phyloP scores from a whole-genome alignment of 768 basidiomycete species.

The Russula sp. region DNA sequence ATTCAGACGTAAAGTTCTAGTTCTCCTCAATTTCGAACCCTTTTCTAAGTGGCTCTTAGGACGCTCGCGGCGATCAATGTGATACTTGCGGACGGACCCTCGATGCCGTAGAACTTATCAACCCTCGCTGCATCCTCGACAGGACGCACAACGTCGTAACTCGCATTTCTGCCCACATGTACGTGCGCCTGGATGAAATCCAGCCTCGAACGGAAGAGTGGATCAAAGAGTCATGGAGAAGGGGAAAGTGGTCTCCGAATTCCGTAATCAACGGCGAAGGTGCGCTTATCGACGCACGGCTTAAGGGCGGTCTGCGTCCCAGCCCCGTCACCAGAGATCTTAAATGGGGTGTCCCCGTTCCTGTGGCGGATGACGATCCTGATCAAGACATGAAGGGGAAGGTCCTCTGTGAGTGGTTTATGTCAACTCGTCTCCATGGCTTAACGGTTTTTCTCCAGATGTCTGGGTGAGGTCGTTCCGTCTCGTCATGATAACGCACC shows the following conservation, averaged over 20 bases:
- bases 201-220: conserved; percentile 83
- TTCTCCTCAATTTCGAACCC: not conserved
- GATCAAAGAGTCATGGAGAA: conserved; percentile 72
- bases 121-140: conserved; percentile 90
- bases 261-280: conserved; percentile 85
- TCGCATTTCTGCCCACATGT: conserved; percentile 83
- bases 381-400: conserved; percentile 86
- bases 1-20: conserved; percentile 52
- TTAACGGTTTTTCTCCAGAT: conserved; percentile 41
- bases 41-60: conserved; percentile 39
- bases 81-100: conserved; percentile 89
- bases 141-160: conserved; percentile 73
- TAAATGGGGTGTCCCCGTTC: conserved; percentile 94
- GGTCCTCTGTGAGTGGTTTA: conserved; percentile 74
- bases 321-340: conserved; percentile 92
- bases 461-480: conserved; percentile 73
- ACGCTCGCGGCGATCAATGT: conserved; percentile 98
- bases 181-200: conserved; percentile 76
- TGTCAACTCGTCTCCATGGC: not conserved
- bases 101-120: conserved; percentile 87
- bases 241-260: conserved; percentile 91
- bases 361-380: conserved; percentile 61
- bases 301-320: conserved; percentile 79
- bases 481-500: not conserved
- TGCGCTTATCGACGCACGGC: conserved; percentile 80